These are phyloP conservation scores for Suillus fuscotomentosus DNA, from an alignment of 768 basidiomycete species.

Conservation along the genomic window DNA sequence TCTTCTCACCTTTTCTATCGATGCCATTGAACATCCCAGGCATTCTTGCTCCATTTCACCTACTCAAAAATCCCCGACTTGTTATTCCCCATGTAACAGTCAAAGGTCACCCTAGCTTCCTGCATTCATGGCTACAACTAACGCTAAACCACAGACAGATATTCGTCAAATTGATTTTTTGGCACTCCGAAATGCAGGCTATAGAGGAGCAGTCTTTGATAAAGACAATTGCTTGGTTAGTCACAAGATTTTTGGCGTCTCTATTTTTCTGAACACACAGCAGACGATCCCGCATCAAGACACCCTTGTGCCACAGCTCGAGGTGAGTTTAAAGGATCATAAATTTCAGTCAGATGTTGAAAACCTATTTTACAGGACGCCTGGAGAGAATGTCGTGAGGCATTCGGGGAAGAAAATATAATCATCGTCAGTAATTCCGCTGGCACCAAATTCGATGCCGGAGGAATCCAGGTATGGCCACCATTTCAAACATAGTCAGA, in stretches of 20 bases:
- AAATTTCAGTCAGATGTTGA: background rate
- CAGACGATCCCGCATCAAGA: constrained; percentile 85
- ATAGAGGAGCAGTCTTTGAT: constrained; percentile 91
- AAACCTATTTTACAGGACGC: constrained; percentile 46
- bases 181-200: constrained; percentile 71
- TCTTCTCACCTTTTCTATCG: background rate
- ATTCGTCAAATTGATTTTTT: constrained; percentile 82
- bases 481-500: background rate
- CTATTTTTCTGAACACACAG: background rate
- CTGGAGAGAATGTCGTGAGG: constrained; percentile 69
- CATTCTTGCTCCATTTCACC: constrained; percentile 66
- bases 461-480: constrained; percentile 71
- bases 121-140: constrained; percentile 7
- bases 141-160: constrained; percentile 54
- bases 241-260: constrained; percentile 5
- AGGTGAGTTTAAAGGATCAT: constrained; percentile 41
- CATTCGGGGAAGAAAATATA: constrained; percentile 77
- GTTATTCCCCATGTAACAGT: constrained; percentile 64
- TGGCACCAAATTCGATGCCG: constrained; percentile 74
- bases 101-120: constrained; percentile 48
- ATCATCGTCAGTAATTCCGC: constrained; percentile 95
- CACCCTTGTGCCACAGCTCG: constrained; percentile 69
- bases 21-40: constrained; percentile 82
- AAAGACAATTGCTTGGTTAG: constrained; percentile 96
- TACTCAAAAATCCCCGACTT: constrained; percentile 63